Percentiles rank a stretch among this genome's conserved stretches.
These are phyloP conservation scores for Scenedesmus sp. DNA, from an alignment of 163 green algal species.

Conservation along the genomic window DNA sequence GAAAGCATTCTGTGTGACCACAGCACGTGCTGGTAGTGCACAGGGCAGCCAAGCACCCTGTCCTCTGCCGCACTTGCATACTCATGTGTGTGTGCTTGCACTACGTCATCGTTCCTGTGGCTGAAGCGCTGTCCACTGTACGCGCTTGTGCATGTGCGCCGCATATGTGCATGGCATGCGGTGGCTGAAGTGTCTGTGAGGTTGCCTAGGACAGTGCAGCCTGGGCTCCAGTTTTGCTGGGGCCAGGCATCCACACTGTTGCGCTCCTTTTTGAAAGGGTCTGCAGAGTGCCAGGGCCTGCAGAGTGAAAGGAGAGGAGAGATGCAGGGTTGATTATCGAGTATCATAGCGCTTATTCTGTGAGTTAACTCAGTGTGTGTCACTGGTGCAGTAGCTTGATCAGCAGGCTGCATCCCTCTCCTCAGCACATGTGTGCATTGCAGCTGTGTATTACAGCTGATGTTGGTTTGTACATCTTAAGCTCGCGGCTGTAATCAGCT, in stretches of 20 bases:
- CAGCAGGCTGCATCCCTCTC: not conserved
- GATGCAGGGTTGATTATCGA: not conserved
- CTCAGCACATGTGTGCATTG: not conserved
- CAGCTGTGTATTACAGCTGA: not conserved
- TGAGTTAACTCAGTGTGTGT: not conserved
- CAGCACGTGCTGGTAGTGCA: not conserved
- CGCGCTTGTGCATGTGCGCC: not conserved
- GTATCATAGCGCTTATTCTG: no score
- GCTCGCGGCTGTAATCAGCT: not conserved
- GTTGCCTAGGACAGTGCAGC: not conserved
- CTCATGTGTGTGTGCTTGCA: slow-evolving; percentile 4
- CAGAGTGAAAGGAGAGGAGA: not conserved
- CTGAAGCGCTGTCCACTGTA: not conserved
- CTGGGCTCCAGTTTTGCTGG: not conserved
- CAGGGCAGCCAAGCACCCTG: not conserved
- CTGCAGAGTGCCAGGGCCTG: not conserved
- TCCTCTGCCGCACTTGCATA: not conserved
- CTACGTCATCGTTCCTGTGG: not conserved
- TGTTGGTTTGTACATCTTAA: not conserved
- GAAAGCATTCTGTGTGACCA: not conserved
- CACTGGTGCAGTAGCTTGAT: not conserved
- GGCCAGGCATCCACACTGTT: not conserved
- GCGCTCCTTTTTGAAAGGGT: not conserved
- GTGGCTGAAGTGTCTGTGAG: not conserved
- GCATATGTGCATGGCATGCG: not conserved